A percentile compares a stretch with the other conserved stretches of the same genome.
Evolutionary conservation across 192 early-diverging fungal species (phyloP).

Genomic region (Mortierella claussenii): DNA sequence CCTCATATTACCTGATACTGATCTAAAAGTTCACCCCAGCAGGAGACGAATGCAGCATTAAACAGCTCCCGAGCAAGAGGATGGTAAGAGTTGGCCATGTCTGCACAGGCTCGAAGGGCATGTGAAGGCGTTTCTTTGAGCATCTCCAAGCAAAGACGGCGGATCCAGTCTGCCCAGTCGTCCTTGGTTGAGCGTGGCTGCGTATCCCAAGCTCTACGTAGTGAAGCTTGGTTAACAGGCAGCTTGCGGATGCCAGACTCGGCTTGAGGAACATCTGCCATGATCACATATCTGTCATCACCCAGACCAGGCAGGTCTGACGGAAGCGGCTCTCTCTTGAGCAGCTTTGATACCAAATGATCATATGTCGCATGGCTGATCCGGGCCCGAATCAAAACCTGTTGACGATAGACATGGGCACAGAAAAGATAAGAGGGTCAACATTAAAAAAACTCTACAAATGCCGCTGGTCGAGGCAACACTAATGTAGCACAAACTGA

Average conservation of each 20-base stretch:
- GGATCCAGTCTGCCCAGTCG: conserved; percentile 97
- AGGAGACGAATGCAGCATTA: conserved; percentile 97
- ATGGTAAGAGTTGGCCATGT: conserved; percentile 81
- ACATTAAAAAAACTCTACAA: too few species aligned
- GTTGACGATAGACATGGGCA: too few species aligned
- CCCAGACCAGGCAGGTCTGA: conserved; percentile 64
- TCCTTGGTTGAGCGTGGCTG: conserved; percentile 89
- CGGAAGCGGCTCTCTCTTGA: conserved; percentile 83
- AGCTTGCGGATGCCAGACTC: conserved; percentile 75
- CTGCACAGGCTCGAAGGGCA: conserved; percentile 89
- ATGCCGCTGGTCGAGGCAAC: too few species aligned
- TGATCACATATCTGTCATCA: conserved; percentile 57
- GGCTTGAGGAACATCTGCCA: conserved; percentile 67
- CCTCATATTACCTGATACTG: conserved; percentile 78
- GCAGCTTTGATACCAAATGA: conserved; percentile 73
- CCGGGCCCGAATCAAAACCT: conserved; percentile 67
- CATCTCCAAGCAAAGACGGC: conserved; percentile 88
- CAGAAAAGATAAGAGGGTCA: too few species aligned
- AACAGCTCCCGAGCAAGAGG: conserved; percentile 90
- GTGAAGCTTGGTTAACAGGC: conserved; percentile 85
- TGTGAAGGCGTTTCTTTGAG: conserved; percentile 97
- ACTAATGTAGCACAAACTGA: too few species aligned
- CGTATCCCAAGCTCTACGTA: conserved; percentile 90
- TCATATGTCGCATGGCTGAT: conserved; percentile 82
- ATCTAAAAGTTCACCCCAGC: conserved; percentile 93